Evolutionary conservation across 2,329 filamentous ascomycete species (phyloP).

Genomic region (Pseudocercospora macadamiae): DNA sequence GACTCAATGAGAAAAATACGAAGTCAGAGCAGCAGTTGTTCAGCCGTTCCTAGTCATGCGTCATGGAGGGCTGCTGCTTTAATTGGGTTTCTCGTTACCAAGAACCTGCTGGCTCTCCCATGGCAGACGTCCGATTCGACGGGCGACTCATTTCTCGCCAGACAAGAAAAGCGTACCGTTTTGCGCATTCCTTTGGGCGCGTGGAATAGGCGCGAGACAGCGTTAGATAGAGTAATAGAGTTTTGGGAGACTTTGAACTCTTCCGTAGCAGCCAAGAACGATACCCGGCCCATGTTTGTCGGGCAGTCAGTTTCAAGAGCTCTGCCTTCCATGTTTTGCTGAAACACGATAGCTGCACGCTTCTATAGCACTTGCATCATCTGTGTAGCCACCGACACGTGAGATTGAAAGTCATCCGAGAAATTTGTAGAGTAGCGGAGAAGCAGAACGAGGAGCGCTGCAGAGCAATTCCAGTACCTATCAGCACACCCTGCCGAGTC

Average conservation of each 20-base stretch:
- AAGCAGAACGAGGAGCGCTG: too few relatives aligned
- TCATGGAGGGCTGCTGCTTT: background rate
- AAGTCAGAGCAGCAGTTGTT: too few relatives aligned
- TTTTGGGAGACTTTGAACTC: background rate
- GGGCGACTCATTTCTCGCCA: background rate
- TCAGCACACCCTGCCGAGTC: slow-evolving; percentile 2
- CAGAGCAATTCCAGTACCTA: background rate
- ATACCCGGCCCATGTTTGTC: background rate
- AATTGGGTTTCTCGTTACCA: background rate
- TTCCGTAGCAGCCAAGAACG: slow-evolving; percentile 3
- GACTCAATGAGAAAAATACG: too few relatives aligned
- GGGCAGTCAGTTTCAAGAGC: slow-evolving; percentile 1
- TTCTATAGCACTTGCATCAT: slow-evolving; percentile 6
- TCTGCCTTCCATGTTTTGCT: background rate
- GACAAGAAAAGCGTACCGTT: background rate
- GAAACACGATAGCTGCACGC: slow-evolving; percentile 2
- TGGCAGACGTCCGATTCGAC: background rate
- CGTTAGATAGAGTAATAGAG: background rate
- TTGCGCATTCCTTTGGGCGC: background rate
- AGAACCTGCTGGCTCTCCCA: background rate
- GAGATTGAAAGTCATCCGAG: background rate
- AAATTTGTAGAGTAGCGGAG: too few relatives aligned
- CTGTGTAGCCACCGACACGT: background rate
- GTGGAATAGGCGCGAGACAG: background rate
- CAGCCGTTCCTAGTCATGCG: background rate